A percentile compares a stretch with the other conserved stretches of the same genome.
Conservation (phyloP, 202 grass and related monocot genomes). For the Panicum virgatum region DNA sequence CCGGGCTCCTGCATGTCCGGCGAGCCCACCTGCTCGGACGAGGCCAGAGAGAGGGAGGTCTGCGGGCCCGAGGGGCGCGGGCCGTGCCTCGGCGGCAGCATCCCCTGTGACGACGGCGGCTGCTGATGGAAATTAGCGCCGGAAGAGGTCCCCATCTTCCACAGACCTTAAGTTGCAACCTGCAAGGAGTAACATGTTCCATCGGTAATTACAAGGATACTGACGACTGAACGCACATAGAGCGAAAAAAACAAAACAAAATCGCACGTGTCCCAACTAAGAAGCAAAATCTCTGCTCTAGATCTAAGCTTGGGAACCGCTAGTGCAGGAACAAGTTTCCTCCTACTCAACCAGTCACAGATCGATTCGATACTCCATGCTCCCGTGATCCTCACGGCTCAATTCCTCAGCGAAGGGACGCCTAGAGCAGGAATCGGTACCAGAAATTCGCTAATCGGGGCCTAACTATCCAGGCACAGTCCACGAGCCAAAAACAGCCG, state of each 20-base stretch:
- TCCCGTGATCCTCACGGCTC: background rate
- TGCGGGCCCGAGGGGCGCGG: constrained; percentile 56
- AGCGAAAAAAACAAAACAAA: background rate
- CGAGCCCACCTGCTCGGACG: constrained; percentile 71
- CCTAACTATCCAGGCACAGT: no score
- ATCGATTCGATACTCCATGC: background rate
- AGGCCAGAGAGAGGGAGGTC: constrained; percentile 83
- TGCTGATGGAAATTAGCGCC: constrained; percentile 67
- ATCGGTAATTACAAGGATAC: background rate
- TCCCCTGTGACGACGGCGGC: constrained; percentile 56
- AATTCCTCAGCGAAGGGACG: background rate
- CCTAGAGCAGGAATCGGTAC: background rate
- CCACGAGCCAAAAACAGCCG: no score
- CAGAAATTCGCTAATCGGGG: no score
- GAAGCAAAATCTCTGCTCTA: background rate
- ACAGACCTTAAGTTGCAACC: constrained; percentile 25
- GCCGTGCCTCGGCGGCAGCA: constrained; percentile 77
- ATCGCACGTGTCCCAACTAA: background rate
- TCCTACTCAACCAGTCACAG: background rate
- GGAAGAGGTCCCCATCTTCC: constrained; percentile 74
- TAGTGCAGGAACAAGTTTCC: no score
- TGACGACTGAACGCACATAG: background rate
- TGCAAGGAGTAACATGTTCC: background rate
- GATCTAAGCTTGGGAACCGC: background rate
- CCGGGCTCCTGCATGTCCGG: constrained; percentile 80